Percentiles rank a stretch among this genome's conserved stretches.
phyloP scores from a whole-genome alignment of 805 yeast genomes.

The Phaffomyces thermotolerans region DNA sequence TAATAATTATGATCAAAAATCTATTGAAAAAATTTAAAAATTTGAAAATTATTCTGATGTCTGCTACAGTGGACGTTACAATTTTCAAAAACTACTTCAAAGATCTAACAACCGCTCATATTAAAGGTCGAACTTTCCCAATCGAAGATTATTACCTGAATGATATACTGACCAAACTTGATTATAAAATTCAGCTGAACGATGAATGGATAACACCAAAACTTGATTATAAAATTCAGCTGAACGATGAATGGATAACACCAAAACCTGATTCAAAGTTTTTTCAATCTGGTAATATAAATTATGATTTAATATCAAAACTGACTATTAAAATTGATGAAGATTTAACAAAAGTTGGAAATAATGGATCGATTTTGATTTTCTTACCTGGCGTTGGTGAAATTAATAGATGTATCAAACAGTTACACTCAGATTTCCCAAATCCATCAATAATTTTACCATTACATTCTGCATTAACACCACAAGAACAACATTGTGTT shows the following conservation, averaged over 20 bases:
- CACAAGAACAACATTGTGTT: conserved; percentile 75
- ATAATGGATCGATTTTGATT: conserved; percentile 69
- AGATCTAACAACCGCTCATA: conserved; percentile 61
- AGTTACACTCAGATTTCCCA: conserved; percentile 23
- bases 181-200: conserved; percentile 43
- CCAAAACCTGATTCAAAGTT: conserved; percentile 63
- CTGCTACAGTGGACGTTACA: conserved; percentile 81
- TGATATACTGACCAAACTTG: conserved; percentile 47
- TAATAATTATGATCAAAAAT: conserved; percentile 67
- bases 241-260: conserved; percentile 34
- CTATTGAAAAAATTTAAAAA: conserved; percentile 40
- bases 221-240: conserved; percentile 51
- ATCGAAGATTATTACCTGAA: conserved; percentile 73
- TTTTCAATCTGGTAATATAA: conserved; percentile 60
- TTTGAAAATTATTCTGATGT: conserved; percentile 75
- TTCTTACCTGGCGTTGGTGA: conserved; percentile 91
- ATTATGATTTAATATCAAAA: conserved; percentile 62
- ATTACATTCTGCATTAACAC: conserved; percentile 79
- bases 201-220: conserved; percentile 45
- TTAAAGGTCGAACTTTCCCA: conserved; percentile 92
- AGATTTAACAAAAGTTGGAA: conserved; percentile 33
- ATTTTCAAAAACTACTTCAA: conserved; percentile 61
- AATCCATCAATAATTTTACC: conserved; percentile 48
- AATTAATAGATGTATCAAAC: conserved; percentile 57
- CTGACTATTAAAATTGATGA: conserved; percentile 48